These are phyloP conservation scores for Sergeia podlipaevii DNA, from an alignment of 208 protist species.

Conservation along the genomic window DNA sequence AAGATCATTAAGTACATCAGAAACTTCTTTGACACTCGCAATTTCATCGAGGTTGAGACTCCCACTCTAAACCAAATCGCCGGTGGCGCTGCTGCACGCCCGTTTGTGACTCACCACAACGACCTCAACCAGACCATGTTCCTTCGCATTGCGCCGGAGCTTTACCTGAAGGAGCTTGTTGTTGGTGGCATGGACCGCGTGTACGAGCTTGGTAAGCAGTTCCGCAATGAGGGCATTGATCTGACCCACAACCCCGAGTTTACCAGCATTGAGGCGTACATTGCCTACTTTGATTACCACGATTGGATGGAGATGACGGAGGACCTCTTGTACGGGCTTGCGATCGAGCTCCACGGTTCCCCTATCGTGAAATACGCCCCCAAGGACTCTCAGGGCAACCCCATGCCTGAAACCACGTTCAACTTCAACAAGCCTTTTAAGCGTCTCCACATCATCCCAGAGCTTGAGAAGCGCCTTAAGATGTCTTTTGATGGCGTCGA, in stretches of 20 bases:
- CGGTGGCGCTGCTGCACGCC: conserved; percentile 98
- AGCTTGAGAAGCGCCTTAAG: conserved; percentile 91
- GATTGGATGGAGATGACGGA: conserved; percentile 99
- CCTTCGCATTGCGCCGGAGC: conserved; percentile 99
- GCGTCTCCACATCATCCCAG: conserved; percentile 95
- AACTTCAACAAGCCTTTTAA: conserved; percentile 99
- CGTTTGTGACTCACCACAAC: conserved; percentile 99
- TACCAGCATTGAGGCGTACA: conserved; percentile 99
- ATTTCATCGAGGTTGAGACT: conserved; percentile 98
- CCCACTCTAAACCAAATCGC: conserved; percentile 99
- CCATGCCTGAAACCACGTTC: conserved; percentile 87
- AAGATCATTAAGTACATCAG: conserved; percentile 98
- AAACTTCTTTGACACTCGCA: conserved; percentile 95
- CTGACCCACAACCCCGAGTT: conserved; percentile 99
- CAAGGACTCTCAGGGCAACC: conserved; percentile 82
- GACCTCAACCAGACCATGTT: conserved; percentile 98
- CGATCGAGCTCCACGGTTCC: conserved; percentile 92
- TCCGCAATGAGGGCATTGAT: conserved; percentile 99
- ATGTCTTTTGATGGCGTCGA: conserved; percentile 81
- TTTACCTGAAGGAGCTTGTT: conserved; percentile 99
- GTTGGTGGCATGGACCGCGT: conserved; percentile 99
- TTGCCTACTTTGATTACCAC: conserved; percentile 99
- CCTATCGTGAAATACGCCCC: conserved; percentile 95
- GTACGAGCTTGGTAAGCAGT: conserved; percentile 99
- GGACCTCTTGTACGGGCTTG: conserved; percentile 94